Evolutionary conservation across 1,284 basidiomycete species (phyloP), one percentile per base, ranked within the genome.

Genomic region (Inonotus hispidus): DNA sequence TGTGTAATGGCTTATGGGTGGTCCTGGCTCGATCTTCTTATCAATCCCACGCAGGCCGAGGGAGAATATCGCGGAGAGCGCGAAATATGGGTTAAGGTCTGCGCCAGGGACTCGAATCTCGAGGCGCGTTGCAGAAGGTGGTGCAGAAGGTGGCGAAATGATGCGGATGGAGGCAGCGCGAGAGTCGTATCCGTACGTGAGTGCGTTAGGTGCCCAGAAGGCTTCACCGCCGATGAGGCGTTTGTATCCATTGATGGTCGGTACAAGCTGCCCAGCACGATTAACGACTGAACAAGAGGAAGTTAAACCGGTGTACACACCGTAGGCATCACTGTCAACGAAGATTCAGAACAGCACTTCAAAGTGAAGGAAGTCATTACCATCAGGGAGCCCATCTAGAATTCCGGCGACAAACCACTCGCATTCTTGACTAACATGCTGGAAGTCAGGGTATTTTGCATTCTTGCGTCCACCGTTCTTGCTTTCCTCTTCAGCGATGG

Each of bases 231-330:
- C 95, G 16, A 93, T 87, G 13, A 99, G 83, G 21, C 95, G 91
- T 72, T 98, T 99, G 78, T 98, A 99, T n/a, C 93, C 93, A 70
- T 96, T 96, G 73, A 97, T 90, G 0, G 91, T 97, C 0, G 95
- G 94, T 38, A 95, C 95, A 61, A 97, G 77, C 89, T 90, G 5
- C 16, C 59, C 32, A 14, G 23, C 21, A 46, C 23, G 43, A n/a
- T 19, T 49, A 58, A 27, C 63, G 56, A 14, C 21, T 11, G 35
- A n/a, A 5, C 32, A 46, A 39, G 38, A n/a, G 3, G 16, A 47
- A 8, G 53, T 14, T n/a, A 19, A n/a, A 11, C 46, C 54, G 21
- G 25, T 13, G 50, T 37, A 63, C 71, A 68, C 66, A 83, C 84
- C 76, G 80, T 75, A 19, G 86, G 87, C 79, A 88, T 81, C 52